Evolutionary conservation across 805 yeast genomes (phyloP), one percentile per base, ranked within the genome.

Genomic region (Candida sanyiensis): DNA sequence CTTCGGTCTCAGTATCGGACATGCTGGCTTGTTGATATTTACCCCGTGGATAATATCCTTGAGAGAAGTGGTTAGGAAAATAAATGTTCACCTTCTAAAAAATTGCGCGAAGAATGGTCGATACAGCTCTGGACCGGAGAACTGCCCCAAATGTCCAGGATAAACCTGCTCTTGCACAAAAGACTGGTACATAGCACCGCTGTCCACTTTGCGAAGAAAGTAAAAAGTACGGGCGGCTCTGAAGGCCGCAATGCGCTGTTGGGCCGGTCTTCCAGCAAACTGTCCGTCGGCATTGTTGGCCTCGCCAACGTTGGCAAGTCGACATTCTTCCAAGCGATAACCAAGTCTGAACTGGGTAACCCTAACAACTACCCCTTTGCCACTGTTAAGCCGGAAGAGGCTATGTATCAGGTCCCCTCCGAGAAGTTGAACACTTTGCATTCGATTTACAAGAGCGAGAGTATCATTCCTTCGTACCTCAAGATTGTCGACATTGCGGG

Each of bases 281-380:
- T 55, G 11, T 52, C 57, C 21, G 54, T 48, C 38, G 93, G 93
- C 50, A 82, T 83, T 46, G 93, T 83, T 43, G 93, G 93, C 35
- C 66, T 83, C 42, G 93, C 89, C 49, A 83, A 74, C 44, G 89
- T 83, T 43, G 90, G 90, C 52, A 82, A 82, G 54, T 78, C 86
- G 11, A 82, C 89, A 6, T 81, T 83, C 57, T 82, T 82, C 69
- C 89, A 82, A 63, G 86, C 88, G 37, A 78, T 82, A 50, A 82
- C 90, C 50, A 81, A 55, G 72, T 79, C 63, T 74, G 79, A 64
- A 58, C 71, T 67, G 75, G 83, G 69, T 50, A 77, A 66, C 61
- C 89, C 90, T 43, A 88, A 87, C 41, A 82, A 82, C 59, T 82
- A 82, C 55, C 90, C 90, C 15, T 82, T 81, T 56, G 89, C 89